Evolutionary conservation across 2,329 filamentous ascomycete species (phyloP).

Genomic region (Fusarium hainanense): DNA sequence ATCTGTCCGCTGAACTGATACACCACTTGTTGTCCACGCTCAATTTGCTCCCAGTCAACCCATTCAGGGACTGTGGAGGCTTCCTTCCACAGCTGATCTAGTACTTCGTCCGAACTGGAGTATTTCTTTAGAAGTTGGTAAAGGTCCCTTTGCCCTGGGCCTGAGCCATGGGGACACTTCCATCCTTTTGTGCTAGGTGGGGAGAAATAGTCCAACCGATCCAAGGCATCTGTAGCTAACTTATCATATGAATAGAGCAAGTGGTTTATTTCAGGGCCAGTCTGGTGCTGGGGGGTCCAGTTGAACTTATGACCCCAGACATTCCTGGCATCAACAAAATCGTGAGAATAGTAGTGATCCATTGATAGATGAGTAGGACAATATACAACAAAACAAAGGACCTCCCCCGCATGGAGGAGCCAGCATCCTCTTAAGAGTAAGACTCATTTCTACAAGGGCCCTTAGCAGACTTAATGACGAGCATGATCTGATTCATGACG

Average conservation of each 20-base stretch:
- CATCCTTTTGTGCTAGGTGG: conserved; percentile 42
- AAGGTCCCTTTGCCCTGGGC: conserved; percentile 63
- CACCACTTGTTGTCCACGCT: conserved; percentile 79
- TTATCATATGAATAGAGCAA: conserved; percentile 75
- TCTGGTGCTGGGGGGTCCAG: conserved; percentile 73
- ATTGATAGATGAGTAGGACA: conserved; percentile 4
- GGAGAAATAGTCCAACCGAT: conserved; percentile 71
- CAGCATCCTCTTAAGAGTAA: background rate
- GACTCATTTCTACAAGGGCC: background rate
- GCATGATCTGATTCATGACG: conserved; percentile 26
- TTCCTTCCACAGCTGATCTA: conserved; percentile 70
- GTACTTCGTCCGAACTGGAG: conserved; percentile 64
- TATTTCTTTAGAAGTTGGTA: conserved; percentile 72
- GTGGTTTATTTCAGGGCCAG: conserved; percentile 66
- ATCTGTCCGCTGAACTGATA: conserved; percentile 78
- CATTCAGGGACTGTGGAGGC: conserved; percentile 75
- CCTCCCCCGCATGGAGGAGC: background rate
- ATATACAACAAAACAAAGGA: background rate
- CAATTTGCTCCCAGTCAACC: conserved; percentile 83
- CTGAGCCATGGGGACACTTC: conserved; percentile 46
- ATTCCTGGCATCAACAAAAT: conserved; percentile 18
- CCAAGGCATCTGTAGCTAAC: conserved; percentile 73
- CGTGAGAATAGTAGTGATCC: conserved; percentile 8
- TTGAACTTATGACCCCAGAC: conserved; percentile 68
- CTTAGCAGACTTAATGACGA: conserved; percentile 17